Conservation (phyloP, 345 rosid species). For the Corymbia maculata region DNA sequence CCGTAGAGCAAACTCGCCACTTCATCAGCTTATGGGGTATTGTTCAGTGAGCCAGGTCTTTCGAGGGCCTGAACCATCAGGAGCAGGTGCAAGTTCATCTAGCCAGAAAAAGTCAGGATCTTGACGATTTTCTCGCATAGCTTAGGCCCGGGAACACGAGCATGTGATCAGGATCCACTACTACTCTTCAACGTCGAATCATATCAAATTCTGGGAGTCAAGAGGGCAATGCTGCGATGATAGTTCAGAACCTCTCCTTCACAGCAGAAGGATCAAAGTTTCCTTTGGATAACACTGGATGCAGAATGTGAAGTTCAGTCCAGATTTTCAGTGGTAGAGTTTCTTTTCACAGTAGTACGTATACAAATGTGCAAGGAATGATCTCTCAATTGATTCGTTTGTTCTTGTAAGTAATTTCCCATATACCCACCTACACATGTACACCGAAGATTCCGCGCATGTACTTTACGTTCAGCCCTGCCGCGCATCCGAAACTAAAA, state of each 20-base stretch:
- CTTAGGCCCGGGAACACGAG: background rate
- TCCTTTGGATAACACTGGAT: background rate
- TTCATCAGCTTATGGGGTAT: constrained; percentile 85
- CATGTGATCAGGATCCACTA: background rate
- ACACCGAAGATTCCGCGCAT: background rate
- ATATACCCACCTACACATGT: background rate
- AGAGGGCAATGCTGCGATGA: background rate
- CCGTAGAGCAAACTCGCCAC: constrained; percentile 39
- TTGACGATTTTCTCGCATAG: background rate
- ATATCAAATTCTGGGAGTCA: background rate
- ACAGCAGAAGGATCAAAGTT: background rate
- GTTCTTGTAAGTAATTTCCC: background rate
- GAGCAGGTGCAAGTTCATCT: background rate
- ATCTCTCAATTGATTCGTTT: background rate
- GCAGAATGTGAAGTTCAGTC: background rate
- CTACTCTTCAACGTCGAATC: background rate
- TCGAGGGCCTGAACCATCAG: constrained; percentile 4
- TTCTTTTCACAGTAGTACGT: background rate
- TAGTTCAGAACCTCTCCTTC: background rate
- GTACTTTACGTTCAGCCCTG: background rate
- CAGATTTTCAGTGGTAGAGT: background rate
- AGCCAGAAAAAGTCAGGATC: background rate
- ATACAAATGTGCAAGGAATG: background rate
- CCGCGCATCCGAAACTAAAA: background rate
- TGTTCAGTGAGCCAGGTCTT: constrained; percentile 55